phyloP scores from a whole-genome alignment of 306 rosid genomes.

The Castanea crenata region DNA sequence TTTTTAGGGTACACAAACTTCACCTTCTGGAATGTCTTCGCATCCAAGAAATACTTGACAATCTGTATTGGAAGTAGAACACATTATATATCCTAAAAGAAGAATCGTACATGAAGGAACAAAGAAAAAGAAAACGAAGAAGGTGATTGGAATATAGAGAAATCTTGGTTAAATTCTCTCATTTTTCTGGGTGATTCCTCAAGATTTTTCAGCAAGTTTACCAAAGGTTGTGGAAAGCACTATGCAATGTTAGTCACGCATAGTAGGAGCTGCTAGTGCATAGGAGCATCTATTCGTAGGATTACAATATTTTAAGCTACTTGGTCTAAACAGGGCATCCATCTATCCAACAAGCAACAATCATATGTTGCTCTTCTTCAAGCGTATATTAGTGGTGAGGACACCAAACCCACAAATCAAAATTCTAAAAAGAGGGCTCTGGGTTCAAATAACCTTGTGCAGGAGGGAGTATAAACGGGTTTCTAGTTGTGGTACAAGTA shows the following conservation, averaged over 20 bases:
- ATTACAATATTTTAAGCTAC: neutral
- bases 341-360: neutral
- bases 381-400: neutral
- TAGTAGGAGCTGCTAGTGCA: neutral
- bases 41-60: conserved; percentile 82
- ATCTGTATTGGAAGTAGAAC: conserved; percentile 44
- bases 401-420: neutral
- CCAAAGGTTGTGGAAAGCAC: neutral
- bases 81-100: neutral
- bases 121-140: neutral
- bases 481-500: neutral
- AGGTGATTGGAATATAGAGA: neutral
- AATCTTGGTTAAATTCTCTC: neutral
- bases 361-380: neutral
- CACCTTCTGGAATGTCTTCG: conserved; percentile 84
- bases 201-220: neutral
- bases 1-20: conserved; percentile 79
- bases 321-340: neutral
- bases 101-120: neutral
- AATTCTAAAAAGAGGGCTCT: neutral
- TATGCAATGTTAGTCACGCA: neutral
- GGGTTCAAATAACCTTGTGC: neutral
- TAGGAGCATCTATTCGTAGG: neutral
- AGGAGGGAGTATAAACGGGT: neutral
- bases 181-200: neutral